These are phyloP conservation scores for Penicillium hordei DNA, from an alignment of 2,329 filamentous ascomycete genomes.

Conservation along the genomic window DNA sequence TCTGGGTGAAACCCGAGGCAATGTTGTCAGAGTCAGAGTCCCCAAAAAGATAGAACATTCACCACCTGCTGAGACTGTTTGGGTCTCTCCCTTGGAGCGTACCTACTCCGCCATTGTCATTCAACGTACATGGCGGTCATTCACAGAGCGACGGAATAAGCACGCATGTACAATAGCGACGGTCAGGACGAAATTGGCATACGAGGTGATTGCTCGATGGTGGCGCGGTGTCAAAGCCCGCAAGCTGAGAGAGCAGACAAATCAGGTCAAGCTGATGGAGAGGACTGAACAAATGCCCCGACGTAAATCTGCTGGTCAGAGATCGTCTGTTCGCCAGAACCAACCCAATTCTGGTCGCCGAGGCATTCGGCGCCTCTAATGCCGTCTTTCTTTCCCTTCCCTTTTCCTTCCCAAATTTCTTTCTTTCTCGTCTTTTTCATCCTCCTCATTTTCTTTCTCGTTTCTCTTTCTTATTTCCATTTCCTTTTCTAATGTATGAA, in stretches of 20 bases:
- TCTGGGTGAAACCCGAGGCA: conserved; percentile 17
- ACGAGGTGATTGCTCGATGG: conserved; percentile 35
- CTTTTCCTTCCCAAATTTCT: neutral
- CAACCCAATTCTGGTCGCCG: neutral
- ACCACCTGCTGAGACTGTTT: conserved; percentile 55
- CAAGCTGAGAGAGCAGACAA: conserved; percentile 11
- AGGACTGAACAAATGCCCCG: neutral
- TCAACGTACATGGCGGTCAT: conserved; percentile 53
- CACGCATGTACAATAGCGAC: conserved; percentile 32
- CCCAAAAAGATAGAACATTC: conserved; percentile 13
- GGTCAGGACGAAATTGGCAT: conserved; percentile 44
- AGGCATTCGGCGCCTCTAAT: conserved; percentile 6
- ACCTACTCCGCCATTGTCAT: conserved; percentile 54
- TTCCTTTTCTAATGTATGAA: neutral
- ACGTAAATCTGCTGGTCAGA: conserved; percentile 1
- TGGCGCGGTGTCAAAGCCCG: conserved; percentile 31
- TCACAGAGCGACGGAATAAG: conserved; percentile 18
- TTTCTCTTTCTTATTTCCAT: neutral
- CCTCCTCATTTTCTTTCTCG: too few relatives aligned
- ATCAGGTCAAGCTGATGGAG: neutral
- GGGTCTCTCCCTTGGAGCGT: conserved; percentile 52
- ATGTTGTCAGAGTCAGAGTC: conserved; percentile 4
- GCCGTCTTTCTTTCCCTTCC: neutral
- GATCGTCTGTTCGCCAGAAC: neutral
- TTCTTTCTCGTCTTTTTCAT: too few relatives aligned